Percentiles rank a stretch among this genome's conserved stretches.
phyloP scores from a whole-genome alignment of 345 rosid genomes.

The Psidium guajava region DNA sequence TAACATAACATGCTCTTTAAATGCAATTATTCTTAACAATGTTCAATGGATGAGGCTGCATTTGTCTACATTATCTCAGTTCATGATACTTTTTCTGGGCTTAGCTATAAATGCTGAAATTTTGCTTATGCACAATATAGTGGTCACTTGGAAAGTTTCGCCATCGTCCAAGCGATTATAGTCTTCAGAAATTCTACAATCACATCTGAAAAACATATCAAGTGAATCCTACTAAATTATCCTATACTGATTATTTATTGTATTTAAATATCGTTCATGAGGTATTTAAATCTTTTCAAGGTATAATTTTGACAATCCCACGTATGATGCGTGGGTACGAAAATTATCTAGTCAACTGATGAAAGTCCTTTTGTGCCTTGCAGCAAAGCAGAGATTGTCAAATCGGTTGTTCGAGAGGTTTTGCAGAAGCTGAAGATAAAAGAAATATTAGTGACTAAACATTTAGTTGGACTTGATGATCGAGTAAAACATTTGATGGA shows the following conservation, averaged over 20 bases:
- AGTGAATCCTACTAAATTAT: no score
- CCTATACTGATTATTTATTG: no score
- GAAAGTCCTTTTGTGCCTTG: not conserved
- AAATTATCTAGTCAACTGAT: no score
- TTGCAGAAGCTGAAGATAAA: not conserved
- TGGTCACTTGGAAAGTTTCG: no score
- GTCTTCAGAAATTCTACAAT: not conserved
- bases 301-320: not conserved
- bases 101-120: no score
- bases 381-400: not conserved
- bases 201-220: not conserved
- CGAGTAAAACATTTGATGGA: not conserved
- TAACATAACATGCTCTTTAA: no score
- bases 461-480: not conserved
- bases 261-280: no score
- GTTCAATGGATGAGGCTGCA: no score
- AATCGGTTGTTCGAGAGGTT: rapidly evolving
- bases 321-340: not conserved
- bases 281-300: not conserved
- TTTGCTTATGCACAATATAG: not conserved
- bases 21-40: no score
- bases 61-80: no score
- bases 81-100: not conserved
- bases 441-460: not conserved
- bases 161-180: no score